A percentile compares a stretch with the other conserved stretches of the same genome.
These are phyloP conservation scores for Pelargonium nanum DNA, from an alignment of 345 rosid species.

Conservation along the genomic window DNA sequence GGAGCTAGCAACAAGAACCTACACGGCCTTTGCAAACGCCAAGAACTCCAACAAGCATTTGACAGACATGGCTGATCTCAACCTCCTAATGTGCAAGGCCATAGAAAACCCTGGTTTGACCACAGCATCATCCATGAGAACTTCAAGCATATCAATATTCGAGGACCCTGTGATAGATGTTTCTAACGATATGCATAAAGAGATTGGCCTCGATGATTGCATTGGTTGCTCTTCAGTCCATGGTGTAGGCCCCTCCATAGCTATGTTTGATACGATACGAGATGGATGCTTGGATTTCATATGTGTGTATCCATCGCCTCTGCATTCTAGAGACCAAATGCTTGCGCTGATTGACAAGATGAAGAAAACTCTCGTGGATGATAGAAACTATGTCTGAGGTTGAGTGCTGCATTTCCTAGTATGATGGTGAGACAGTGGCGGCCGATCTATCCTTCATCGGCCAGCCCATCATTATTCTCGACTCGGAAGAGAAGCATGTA, in stretches of 20 bases:
- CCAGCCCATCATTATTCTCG: not conserved
- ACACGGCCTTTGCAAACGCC: constrained; percentile 17
- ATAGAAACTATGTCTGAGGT: constrained; percentile 3
- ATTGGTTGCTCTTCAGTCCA: constrained; percentile 44
- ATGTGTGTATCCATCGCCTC: constrained; percentile 39
- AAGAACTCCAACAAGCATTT: constrained; percentile 32
- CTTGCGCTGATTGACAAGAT: constrained; percentile 23
- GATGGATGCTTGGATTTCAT: constrained; percentile 31
- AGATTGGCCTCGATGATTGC: constrained; percentile 32
- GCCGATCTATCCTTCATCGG: too few relatives aligned
- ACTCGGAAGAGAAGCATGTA: not conserved
- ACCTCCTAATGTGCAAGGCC: constrained; percentile 44
- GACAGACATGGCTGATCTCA: constrained; percentile 44
- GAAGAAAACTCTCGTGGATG: constrained; percentile 27
- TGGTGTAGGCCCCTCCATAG: constrained; percentile 39
- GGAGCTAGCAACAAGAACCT: constrained; percentile 32
- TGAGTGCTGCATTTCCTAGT: not conserved
- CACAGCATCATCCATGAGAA: constrained; percentile 27
- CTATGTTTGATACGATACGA: constrained; percentile 35
- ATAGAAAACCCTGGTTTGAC: constrained; percentile 42
- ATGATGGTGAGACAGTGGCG: too few relatives aligned
- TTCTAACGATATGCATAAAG: constrained; percentile 11
- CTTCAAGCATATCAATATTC: constrained; percentile 35
- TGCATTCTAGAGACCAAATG: constrained; percentile 47
- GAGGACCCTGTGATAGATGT: constrained; percentile 31